Evolutionary conservation across 140 eudicot genomes (phyloP).

Genomic region (Ambrosia hybrid): DNA sequence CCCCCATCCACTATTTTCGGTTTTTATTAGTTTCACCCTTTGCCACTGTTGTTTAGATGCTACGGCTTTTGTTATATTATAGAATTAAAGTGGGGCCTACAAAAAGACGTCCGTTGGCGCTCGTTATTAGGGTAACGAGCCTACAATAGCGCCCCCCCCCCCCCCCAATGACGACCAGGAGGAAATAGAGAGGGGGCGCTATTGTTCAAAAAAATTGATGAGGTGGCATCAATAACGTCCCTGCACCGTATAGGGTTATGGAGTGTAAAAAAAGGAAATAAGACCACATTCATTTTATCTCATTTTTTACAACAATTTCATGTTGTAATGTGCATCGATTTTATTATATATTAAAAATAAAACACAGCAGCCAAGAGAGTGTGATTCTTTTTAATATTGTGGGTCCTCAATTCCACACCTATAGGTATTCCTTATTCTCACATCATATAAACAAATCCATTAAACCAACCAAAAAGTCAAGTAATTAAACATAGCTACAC

Average conservation of each 20-base stretch:
- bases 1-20: too few relatives aligned
- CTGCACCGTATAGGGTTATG: background rate
- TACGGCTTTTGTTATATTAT: too few relatives aligned
- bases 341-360: background rate
- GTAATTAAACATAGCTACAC: conserved; percentile 3
- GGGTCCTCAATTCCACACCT: conserved; percentile 24
- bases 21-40: too few relatives aligned
- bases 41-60: too few relatives aligned
- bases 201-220: too few relatives aligned
- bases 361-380: conserved; percentile 7
- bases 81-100: too few relatives aligned
- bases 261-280: conserved; percentile 3
- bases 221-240: too few relatives aligned
- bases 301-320: conserved; percentile 4
- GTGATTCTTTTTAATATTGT: background rate
- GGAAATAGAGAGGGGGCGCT: too few relatives aligned
- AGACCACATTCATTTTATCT: conserved; percentile 3
- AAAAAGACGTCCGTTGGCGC: too few relatives aligned
- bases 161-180: too few relatives aligned
- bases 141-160: too few relatives aligned
- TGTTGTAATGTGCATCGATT: background rate
- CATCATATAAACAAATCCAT: background rate
- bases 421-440: background rate
- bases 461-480: background rate
- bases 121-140: too few relatives aligned